Conservation (phyloP, 1,284 basidiomycete genomes). For the Pisolithus thermaeus region DNA sequence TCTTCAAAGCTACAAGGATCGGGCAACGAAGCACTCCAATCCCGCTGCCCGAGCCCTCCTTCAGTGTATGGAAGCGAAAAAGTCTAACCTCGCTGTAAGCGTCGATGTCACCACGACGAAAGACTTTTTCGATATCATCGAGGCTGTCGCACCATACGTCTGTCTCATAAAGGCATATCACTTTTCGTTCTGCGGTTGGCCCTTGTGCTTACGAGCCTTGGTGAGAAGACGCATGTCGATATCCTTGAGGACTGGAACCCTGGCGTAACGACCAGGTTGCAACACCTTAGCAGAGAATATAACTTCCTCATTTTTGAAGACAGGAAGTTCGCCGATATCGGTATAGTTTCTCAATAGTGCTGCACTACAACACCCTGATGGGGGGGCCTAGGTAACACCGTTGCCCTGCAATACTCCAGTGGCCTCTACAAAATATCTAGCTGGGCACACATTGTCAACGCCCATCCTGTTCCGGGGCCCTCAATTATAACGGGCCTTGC, state of each 20-base stretch:
- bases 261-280: slow-evolving; percentile 60
- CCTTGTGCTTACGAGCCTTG: slow-evolving; percentile 19
- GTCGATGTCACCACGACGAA: slow-evolving; percentile 87
- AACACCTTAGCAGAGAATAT: slow-evolving; percentile 70
- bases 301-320: slow-evolving; percentile 99
- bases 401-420: slow-evolving; percentile 89
- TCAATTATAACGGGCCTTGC: slow-evolving; percentile 88
- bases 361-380: slow-evolving; percentile 3
- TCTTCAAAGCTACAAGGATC: slow-evolving; percentile 56
- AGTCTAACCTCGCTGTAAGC: slow-evolving; percentile 90
- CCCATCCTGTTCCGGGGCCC: slow-evolving; percentile 92
- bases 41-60: slow-evolving; percentile 75
- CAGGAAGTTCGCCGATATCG: slow-evolving; percentile 98
- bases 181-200: slow-evolving; percentile 10
- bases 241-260: slow-evolving; percentile 90
- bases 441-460: slow-evolving; percentile 98
- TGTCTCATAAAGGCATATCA: slow-evolving; percentile 86
- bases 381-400: slow-evolving; percentile 81
- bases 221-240: slow-evolving; percentile 88
- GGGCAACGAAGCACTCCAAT: slow-evolving; percentile 61
- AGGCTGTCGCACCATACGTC: slow-evolving; percentile 82
- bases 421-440: slow-evolving; percentile 92
- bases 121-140: slow-evolving; percentile 83
- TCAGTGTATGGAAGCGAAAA: slow-evolving; percentile 82
- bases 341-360: slow-evolving; percentile 39